Base-by-base conservation (phyloP, 2,329 filamentous ascomycete species). In the Taxawa tesnikishii region DNA sequence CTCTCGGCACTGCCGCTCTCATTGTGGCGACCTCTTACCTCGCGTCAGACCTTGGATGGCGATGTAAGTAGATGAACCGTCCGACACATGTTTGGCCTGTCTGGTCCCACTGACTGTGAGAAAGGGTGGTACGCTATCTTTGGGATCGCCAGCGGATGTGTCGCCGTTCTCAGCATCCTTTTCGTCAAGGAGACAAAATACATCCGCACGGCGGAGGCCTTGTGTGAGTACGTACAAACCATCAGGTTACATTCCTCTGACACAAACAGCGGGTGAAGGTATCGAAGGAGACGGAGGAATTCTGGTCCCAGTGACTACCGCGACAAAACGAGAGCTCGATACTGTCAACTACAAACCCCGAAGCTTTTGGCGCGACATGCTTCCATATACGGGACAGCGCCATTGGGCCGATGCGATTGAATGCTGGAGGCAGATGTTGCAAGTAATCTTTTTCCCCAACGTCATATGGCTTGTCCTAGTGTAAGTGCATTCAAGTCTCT, bases 401-500 rank as follows among this genome's bases (percentile, higher is more conserved):
- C 4, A 28, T 4, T 34, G 35, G 31, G 15, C 27, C 16, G 16
- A 28, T 7, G 17, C 31, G 5, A 14, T 36, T 21, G 28, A 24
- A 8, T 29, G 26, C 18, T 32, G 29, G 18, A 11, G 47, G 40
- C 48, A 56, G 43, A 51, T 52, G 5, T 45, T 45, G 6, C 41
- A 55, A 23, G 42, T 54, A 3, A 41, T 58, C 4, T 41, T 55
- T 12, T 59, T 58, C 30, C 58, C 56, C 11, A 55, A 57, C 26
- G 49, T 60, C 14, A 39, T 59, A 17, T 61, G 55, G 55, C 49
- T 53, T 3, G 33, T 59, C 4, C 39, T 47, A 4, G 32, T 60
- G n/a, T n/a, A n/a, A n/a, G n/a, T n/a, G n/a, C n/a, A n/a, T n/a
- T n/a, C n/a, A n/a, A n/a, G n/a, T n/a, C n/a, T n/a, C n/a, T n/a